phyloP scores from a whole-genome alignment of 2,329 filamentous ascomycete genomes.

The Fusarium xylarioides region DNA sequence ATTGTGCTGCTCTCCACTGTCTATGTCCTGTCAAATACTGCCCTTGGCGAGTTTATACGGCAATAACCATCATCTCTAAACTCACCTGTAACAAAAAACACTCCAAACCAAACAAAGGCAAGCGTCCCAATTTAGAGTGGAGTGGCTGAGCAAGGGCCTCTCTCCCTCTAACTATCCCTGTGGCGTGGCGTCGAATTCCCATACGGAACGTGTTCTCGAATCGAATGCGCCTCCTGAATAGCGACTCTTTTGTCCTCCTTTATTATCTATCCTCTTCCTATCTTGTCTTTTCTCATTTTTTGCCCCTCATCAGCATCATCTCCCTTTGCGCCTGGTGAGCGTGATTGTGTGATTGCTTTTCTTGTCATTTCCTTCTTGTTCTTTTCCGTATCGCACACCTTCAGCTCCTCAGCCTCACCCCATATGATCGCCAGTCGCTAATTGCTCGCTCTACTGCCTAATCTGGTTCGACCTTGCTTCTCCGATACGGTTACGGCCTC shows the following conservation, averaged over 20 bases:
- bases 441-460: conserved; percentile 15
- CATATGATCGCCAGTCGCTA: conserved; percentile 32
- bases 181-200: conserved; percentile 29
- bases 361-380: conserved; percentile 8
- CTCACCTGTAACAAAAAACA: conserved; percentile 3
- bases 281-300: conserved; percentile 16
- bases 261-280: conserved; percentile 8
- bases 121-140: conserved; percentile 13
- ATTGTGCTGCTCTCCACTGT: not conserved
- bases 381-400: conserved; percentile 14
- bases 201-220: conserved; percentile 37
- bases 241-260: conserved; percentile 13
- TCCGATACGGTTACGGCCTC: not conserved
- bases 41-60: not conserved
- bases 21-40: not conserved
- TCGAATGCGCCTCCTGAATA: conserved; percentile 36
- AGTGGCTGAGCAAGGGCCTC: conserved; percentile 31
- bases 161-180: not conserved
- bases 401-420: conserved; percentile 7
- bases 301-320: conserved; percentile 21
- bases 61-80: not conserved
- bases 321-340: conserved; percentile 34
- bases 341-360: conserved; percentile 24
- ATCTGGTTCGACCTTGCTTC: conserved; percentile 12
- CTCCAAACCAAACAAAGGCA: conserved; percentile 9